These are phyloP conservation scores for Colletotrichum filicis DNA, from an alignment of 2,329 filamentous ascomycete species.

Conservation along the genomic window DNA sequence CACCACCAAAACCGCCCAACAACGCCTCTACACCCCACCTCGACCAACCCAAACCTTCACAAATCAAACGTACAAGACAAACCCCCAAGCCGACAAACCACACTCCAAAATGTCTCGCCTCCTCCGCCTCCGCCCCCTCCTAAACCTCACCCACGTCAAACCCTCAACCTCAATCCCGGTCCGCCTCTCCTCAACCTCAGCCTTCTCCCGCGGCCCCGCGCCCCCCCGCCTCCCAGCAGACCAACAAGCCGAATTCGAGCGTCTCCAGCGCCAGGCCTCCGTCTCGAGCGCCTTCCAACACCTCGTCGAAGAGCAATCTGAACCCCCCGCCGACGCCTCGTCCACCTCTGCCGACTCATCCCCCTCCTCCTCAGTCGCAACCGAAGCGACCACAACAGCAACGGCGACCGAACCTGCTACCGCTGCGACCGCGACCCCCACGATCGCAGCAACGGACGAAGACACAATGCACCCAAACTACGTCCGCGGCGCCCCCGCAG, in stretches of 20 bases:
- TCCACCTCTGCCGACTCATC: constrained; percentile 39
- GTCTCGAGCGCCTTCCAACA: constrained; percentile 55
- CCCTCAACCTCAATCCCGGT: constrained; percentile 11
- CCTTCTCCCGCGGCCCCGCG: constrained; percentile 68
- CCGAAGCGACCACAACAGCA: constrained; percentile 36
- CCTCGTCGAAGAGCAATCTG: constrained; percentile 35
- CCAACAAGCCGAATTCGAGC: constrained; percentile 91
- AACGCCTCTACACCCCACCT: too few relatives aligned
- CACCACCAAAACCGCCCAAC: not conserved
- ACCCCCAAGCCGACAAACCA: not conserved
- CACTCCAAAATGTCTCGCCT: constrained; percentile 39
- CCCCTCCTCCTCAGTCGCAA: constrained; percentile 40
- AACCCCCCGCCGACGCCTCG: constrained; percentile 36
- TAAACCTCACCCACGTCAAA: constrained; percentile 14
- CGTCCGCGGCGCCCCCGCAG: constrained; percentile 81
- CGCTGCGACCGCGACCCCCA: constrained; percentile 31
- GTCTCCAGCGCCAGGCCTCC: constrained; percentile 75
- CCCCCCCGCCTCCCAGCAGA: constrained; percentile 89
- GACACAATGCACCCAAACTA: constrained; percentile 72
- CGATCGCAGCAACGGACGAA: constrained; percentile 48
- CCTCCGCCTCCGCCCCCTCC: constrained; percentile 35
- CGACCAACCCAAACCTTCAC: too few relatives aligned
- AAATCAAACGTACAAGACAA: too few relatives aligned
- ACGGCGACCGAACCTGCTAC: constrained; percentile 24
- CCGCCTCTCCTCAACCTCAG: constrained; percentile 39